Conservation (phyloP, 192 early-diverging fungal genomes). For the Linnemannia hyalina region DNA sequence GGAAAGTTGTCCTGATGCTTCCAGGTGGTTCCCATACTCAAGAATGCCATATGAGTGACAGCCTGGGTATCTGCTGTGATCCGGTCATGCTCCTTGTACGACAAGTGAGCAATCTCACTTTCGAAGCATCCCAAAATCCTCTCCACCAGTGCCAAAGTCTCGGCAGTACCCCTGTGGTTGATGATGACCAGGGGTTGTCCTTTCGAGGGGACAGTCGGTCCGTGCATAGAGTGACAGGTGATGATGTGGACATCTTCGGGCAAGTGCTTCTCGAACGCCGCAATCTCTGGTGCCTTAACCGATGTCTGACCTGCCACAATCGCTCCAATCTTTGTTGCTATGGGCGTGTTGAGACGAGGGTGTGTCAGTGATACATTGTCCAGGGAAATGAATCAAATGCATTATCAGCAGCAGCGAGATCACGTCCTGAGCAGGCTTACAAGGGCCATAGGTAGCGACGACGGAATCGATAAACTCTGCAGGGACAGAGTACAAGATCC, state of each 20-base stretch:
- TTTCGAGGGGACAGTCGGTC: constrained; percentile 86
- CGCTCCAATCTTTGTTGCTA: constrained; percentile 88
- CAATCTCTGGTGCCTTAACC: constrained; percentile 94
- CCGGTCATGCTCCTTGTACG: constrained; percentile 89
- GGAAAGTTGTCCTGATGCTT: constrained; percentile 84
- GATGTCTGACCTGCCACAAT: constrained; percentile 97
- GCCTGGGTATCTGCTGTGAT: constrained; percentile 99
- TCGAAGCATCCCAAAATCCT: constrained; percentile 81
- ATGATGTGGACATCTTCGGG: constrained; percentile 95
- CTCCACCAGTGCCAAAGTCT: constrained; percentile 70
- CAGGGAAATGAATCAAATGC: not conserved
- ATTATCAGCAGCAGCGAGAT: not conserved
- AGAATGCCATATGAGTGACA: constrained; percentile 94
- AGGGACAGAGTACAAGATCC: constrained; percentile 95
- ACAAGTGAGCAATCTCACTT: constrained; percentile 84
- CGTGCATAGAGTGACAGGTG: constrained; percentile 96
- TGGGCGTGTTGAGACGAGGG: not conserved
- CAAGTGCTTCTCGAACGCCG: constrained; percentile 88
- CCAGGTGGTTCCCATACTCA: constrained; percentile 97
- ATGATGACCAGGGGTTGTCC: constrained; percentile 91
- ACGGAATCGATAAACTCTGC: constrained; percentile 88
- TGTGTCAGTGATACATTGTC: not conserved
- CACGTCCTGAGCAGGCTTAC: constrained; percentile 52
- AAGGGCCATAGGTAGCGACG: constrained; percentile 86
- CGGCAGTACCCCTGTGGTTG: constrained; percentile 76